Base-by-base conservation (phyloP, 768 basidiomycete genomes). In the Dacryopinax spathularia region DNA sequence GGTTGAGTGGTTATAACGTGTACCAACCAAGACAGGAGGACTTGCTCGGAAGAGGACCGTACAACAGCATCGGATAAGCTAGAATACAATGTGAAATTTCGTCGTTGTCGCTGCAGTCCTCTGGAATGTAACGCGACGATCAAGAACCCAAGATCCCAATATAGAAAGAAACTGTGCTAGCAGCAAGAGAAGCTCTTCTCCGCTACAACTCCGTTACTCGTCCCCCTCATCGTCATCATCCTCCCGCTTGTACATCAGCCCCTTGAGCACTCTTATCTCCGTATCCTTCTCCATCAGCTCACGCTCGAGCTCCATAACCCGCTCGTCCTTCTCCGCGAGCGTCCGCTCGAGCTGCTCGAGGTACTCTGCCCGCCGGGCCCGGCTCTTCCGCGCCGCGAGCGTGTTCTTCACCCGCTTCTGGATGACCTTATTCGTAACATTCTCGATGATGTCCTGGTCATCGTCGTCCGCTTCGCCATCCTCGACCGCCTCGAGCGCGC, bases 331-430 rank as follows among this genome's bases (percentile, higher is more conserved):
- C 25, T 62, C 62, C 27, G 36, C 35, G 29, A 37, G 16, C 20
- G 20, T 25, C 62, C 27, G 3, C 29, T 56, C 48, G 13, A 56
- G 48, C 48, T 25, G 20, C 9, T 56, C 48, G 13, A 56, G 25
- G 60, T 56, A 56, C 48, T 56, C 48, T 5, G 48, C 48, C 9
- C 48, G 48, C 29, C 48, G 25, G 25, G 48, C 48, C 22, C 48
- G 25, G 48, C 48, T 56, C 29, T 56, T 56, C 13, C 48, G 48
- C 29, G 48, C 48, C 9, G 48, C 48, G 22, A 56, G 48, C 13
- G 48, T 56, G 48, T 56, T 56, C 48, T 56, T 56, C 13, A 56
- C 48, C 48, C 48, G 48, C 29, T 56, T 56, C 48, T 56, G 48
- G 25, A 56, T 56, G 13, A 56, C 48, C 48, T 27, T 56, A 29